phyloP scores from a whole-genome alignment of 257 asterid species.

The Solanum arcanum region DNA sequence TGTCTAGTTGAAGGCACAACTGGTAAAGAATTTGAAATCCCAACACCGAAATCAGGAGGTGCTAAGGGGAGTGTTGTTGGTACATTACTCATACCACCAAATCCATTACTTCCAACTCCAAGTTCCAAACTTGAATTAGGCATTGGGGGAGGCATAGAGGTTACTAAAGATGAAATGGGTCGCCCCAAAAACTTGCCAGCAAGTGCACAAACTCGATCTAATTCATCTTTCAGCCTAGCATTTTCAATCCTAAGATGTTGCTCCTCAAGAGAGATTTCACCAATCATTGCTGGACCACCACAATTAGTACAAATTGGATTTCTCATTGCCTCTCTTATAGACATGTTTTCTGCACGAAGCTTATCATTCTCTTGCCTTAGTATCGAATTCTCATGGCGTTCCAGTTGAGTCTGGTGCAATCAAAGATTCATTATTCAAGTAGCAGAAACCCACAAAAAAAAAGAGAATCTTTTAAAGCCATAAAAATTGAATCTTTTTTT shows the following conservation, averaged over 20 bases:
- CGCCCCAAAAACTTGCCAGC: constrained; percentile 54
- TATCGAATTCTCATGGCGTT: constrained; percentile 44
- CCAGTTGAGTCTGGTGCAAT: constrained; percentile 40
- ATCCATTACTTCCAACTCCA: constrained; percentile 63
- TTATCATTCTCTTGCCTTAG: constrained; percentile 46
- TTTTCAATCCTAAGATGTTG: constrained; percentile 48
- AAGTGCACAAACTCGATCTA: constrained; percentile 45
- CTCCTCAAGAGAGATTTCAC: constrained; percentile 41
- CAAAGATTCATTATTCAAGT: background rate
- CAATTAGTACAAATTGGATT: constrained; percentile 46
- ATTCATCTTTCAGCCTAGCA: constrained; percentile 36
- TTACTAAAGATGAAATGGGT: constrained; percentile 20
- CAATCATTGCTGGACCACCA: constrained; percentile 49
- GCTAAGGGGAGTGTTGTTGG: constrained; percentile 28
- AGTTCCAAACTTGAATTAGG: constrained; percentile 63
- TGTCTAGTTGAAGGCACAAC: constrained; percentile 14
- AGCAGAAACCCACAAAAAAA: background rate
- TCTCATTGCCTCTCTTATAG: constrained; percentile 46
- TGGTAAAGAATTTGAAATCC: constrained; percentile 23
- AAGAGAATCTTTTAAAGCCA: background rate
- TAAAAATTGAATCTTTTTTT: background rate
- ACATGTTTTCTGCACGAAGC: constrained; percentile 44
- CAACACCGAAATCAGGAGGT: constrained; percentile 37
- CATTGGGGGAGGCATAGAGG: constrained; percentile 22
- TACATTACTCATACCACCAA: constrained; percentile 15